Evolutionary conservation across 2,329 filamentous ascomycete species (phyloP), one percentile per base, ranked within the genome.

Genomic region (Colletotrichum sp.): DNA sequence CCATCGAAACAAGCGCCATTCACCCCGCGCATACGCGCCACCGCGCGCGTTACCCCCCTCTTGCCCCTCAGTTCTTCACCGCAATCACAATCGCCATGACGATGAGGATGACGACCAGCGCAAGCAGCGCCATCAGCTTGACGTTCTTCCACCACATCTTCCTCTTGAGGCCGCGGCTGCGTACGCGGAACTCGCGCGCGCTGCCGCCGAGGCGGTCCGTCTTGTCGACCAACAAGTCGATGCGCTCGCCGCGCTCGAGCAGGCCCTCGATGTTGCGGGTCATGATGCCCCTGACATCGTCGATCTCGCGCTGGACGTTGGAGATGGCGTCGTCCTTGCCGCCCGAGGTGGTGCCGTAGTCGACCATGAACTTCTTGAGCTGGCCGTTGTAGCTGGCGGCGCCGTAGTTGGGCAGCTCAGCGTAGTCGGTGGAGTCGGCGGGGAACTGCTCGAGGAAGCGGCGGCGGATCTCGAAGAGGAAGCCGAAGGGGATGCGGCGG

Each of bases 91-190:
- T 89, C n/a, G 88, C 87, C 78, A 91, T 80, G 62, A 92, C 80
- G 79, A 92, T 90, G 77, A 92, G 82, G 60, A 88, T 82, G 30
- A 97, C 86, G 3, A 96, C 95, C 60, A 98, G 82, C 6, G 86
- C 89, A 77, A 96, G 82, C 80, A 99, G 85, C 8, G 92, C 93
- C 96, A 99, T 98, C 80, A 99, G 87, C 88, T 98, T 98, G 62
- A 98, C 91, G 84, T 99, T 99, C 93, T 99, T 99, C 96, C 96
- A 99, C 97, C 97, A 99, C 97, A 99, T 99, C 86, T 94, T 91
- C 82, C 98, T 91, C 87, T 97, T 95, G 80, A 99, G 85, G 1
- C 95, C 96, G 30, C 96, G 89, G 84, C 95, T 98, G 79, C 96
- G 90, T 21, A 99, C 93, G 68, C 97, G 89, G 83, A 99, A 99